phyloP scores from a whole-genome alignment of 768 basidiomycete genomes.

The Phanerochaete sordida region DNA sequence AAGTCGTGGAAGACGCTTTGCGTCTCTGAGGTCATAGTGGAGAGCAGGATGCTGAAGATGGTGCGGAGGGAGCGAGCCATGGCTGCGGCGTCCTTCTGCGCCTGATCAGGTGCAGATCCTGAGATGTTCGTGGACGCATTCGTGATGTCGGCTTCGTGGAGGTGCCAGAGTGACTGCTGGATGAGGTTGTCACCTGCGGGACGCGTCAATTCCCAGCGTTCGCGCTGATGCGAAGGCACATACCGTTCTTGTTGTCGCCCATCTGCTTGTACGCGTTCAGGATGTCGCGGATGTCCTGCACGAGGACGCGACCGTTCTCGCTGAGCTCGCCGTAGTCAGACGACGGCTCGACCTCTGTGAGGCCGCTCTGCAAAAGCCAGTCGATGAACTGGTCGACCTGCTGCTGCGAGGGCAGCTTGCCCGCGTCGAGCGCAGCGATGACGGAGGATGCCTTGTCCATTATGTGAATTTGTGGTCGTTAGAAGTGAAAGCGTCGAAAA shows the following conservation, averaged over 20 bases:
- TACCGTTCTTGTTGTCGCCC: slow-evolving; percentile 56
- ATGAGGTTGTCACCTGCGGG: slow-evolving; percentile 56
- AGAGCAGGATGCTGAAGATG: slow-evolving; percentile 50
- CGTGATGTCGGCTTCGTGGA: slow-evolving; percentile 51
- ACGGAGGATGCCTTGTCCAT: slow-evolving; percentile 67
- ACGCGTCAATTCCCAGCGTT: background rate
- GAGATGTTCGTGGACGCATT: slow-evolving; percentile 31
- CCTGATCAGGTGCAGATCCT: slow-evolving; percentile 34
- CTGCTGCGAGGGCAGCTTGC: slow-evolving; percentile 62
- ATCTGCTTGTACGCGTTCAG: slow-evolving; percentile 58
- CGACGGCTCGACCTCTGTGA: slow-evolving; percentile 42
- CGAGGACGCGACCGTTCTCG: slow-evolving; percentile 50
- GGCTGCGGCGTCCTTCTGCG: slow-evolving; percentile 44
- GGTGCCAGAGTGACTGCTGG: slow-evolving; percentile 65
- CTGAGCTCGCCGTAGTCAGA: slow-evolving; percentile 42
- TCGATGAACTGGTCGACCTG: slow-evolving; percentile 54
- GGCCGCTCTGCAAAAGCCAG: slow-evolving; percentile 46
- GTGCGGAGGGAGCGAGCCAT: slow-evolving; percentile 48
- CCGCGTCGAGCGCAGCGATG: slow-evolving; percentile 65
- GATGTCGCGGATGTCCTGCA: slow-evolving; percentile 45
- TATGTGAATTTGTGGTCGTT: background rate
- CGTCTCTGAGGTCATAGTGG: slow-evolving; percentile 50
- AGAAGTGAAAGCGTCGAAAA: background rate
- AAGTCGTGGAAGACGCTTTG: slow-evolving; percentile 56
- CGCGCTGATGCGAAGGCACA: background rate